Conservation (phyloP, 2,329 filamentous ascomycete genomes). For the Periglandula ipomoeae region DNA sequence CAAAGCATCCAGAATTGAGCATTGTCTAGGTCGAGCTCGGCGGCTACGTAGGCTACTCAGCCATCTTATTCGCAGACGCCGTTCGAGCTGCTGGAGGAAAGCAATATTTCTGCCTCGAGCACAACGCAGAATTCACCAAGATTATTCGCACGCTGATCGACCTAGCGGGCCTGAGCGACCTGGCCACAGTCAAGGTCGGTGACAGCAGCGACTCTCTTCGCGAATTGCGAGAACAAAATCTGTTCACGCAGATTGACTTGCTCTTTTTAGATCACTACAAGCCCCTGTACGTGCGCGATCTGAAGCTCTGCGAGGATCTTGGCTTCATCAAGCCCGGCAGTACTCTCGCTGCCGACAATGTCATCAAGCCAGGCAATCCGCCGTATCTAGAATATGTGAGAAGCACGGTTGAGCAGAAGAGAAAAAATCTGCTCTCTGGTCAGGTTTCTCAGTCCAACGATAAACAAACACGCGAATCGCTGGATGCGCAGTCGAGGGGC, state of each 20-base stretch:
- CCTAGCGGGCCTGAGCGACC: constrained; percentile 61
- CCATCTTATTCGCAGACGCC: constrained; percentile 63
- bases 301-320: constrained; percentile 69
- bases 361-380: constrained; percentile 63
- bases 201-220: constrained; percentile 57
- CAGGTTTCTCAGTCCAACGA: background rate
- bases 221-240: constrained; percentile 44
- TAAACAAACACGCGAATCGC: background rate
- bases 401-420: constrained; percentile 53
- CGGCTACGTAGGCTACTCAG: constrained; percentile 75
- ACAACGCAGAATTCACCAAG: constrained; percentile 64
- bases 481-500: constrained; percentile 30
- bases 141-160: constrained; percentile 61
- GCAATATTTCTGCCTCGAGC: constrained; percentile 62
- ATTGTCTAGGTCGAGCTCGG: constrained; percentile 56
- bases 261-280: constrained; percentile 79
- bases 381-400: constrained; percentile 63
- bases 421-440: constrained; percentile 45
- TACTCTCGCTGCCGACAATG: constrained; percentile 59
- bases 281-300: constrained; percentile 61
- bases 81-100: constrained; percentile 54
- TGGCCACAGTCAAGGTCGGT: constrained; percentile 64
- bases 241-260: constrained; percentile 54
- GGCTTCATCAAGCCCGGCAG: constrained; percentile 53
- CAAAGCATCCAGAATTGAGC: background rate